These are phyloP conservation scores for Iris macrosiphon DNA, from an alignment of 106 monocot genomes.

Conservation along the genomic window DNA sequence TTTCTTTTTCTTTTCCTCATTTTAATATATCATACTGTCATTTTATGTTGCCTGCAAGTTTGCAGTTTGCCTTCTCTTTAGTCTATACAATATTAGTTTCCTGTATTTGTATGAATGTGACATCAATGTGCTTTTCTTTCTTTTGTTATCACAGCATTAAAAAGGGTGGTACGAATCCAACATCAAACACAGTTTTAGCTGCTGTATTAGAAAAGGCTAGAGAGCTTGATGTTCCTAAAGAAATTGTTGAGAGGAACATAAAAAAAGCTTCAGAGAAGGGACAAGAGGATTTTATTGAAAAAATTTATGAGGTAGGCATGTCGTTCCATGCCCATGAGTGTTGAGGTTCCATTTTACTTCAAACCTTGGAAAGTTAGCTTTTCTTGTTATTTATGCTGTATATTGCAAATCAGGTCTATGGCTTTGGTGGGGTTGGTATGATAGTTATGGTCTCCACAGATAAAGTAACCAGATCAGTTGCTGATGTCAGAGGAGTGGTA, in stretches of 20 bases:
- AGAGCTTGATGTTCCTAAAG: conserved; percentile 92
- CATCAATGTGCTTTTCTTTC: background rate
- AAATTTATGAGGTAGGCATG: conserved; percentile 76
- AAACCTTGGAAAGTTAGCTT: background rate
- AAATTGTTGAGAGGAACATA: conserved; percentile 90
- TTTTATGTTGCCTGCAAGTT: no score
- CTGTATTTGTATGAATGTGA: background rate
- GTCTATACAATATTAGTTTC: no score
- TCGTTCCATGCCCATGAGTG: background rate
- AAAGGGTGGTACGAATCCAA: conserved; percentile 85
- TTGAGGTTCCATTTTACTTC: background rate
- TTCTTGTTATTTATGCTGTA: background rate
- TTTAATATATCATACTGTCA: no score
- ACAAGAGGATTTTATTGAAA: conserved; percentile 91
- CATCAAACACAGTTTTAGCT: conserved; percentile 75
- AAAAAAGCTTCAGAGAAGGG: conserved; percentile 94
- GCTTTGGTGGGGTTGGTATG: conserved; percentile 95
- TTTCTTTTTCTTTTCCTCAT: no score
- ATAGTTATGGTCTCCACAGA: conserved; percentile 91
- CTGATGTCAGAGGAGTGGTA: conserved; percentile 68
- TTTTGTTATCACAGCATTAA: conserved; percentile 72
- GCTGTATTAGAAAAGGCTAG: conserved; percentile 90
- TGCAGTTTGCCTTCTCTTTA: no score
- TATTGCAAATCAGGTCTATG: conserved; percentile 59
- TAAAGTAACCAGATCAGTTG: conserved; percentile 89